phyloP scores from a whole-genome alignment of 768 basidiomycete species.

The Pilatotrama ljubarskyi region DNA sequence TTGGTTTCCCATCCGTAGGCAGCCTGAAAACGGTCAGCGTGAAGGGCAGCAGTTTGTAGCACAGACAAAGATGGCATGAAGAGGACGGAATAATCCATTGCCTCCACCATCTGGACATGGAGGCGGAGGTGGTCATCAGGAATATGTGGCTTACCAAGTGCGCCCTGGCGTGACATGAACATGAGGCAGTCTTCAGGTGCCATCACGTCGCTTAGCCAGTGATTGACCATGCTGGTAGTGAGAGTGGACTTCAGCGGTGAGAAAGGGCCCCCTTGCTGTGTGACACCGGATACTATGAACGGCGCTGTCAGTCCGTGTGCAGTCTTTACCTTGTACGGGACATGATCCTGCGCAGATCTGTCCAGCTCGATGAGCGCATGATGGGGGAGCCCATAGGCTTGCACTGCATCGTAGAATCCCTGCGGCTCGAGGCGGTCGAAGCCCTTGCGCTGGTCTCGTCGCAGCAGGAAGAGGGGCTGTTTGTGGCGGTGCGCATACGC shows the following conservation, averaged over 20 bases:
- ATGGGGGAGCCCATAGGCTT: neutral
- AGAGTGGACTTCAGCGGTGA: slow-evolving; percentile 33
- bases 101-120: no score
- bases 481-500: neutral
- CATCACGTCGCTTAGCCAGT: slow-evolving; percentile 23
- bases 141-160: no score
- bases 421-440: neutral
- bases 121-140: no score
- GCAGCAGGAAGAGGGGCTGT: neutral
- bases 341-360: neutral
- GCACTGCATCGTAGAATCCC: neutral
- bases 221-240: slow-evolving; percentile 28
- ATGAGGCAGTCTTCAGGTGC: no score
- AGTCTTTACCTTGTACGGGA: slow-evolving; percentile 16
- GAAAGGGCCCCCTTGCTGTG: slow-evolving; percentile 32
- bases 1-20: neutral
- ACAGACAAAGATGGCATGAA: no score
- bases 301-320: slow-evolving; percentile 30
- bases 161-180: neutral
- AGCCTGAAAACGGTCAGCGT: neutral
- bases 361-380: neutral
- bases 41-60: neutral
- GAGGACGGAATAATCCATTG: no score
- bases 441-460: no score
- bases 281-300: slow-evolving; percentile 29